Conservation (phyloP, 129 eudicot species). For the Flaveria linearis region DNA sequence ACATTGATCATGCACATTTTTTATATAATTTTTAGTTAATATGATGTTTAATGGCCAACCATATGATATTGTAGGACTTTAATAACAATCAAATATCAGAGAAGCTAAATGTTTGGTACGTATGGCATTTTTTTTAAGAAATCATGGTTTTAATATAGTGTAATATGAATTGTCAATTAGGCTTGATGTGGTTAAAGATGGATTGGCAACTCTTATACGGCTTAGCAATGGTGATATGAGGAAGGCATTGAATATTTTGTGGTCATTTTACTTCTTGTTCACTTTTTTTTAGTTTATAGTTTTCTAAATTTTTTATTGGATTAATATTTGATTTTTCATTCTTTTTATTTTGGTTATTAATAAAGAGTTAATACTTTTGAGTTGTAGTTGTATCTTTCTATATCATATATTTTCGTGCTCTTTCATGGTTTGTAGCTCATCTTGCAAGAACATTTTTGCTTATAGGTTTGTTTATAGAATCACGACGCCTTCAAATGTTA, state of each 20-base stretch:
- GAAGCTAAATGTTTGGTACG: too few species aligned
- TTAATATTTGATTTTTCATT: not conserved
- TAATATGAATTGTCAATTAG: slow-evolving; percentile 40
- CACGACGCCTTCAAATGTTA: slow-evolving; percentile 91
- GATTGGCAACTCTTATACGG: slow-evolving; percentile 84
- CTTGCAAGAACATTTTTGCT: slow-evolving; percentile 10
- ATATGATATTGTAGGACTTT: too few species aligned
- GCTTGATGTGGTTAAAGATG: slow-evolving; percentile 84
- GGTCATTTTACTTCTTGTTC: slow-evolving; percentile 38
- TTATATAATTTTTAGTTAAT: too few species aligned
- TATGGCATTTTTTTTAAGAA: slow-evolving; percentile 2
- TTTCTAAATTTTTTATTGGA: slow-evolving; percentile 3
- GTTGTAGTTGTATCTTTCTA: not conserved
- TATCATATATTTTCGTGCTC: not conserved
- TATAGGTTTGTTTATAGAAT: slow-evolving; percentile 89
- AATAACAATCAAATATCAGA: too few species aligned
- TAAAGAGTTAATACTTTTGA: not conserved
- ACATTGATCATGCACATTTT: too few species aligned
- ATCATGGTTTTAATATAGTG: not conserved
- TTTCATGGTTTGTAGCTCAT: slow-evolving; percentile 35
- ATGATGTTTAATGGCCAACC: too few species aligned
- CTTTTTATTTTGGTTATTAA: not conserved
- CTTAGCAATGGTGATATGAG: slow-evolving; percentile 98
- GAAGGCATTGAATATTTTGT: slow-evolving; percentile 93
- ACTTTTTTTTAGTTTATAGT: not conserved